Evolutionary conservation across 345 rosid species (phyloP).

Genomic region (Melaleuca quinquenervia): DNA sequence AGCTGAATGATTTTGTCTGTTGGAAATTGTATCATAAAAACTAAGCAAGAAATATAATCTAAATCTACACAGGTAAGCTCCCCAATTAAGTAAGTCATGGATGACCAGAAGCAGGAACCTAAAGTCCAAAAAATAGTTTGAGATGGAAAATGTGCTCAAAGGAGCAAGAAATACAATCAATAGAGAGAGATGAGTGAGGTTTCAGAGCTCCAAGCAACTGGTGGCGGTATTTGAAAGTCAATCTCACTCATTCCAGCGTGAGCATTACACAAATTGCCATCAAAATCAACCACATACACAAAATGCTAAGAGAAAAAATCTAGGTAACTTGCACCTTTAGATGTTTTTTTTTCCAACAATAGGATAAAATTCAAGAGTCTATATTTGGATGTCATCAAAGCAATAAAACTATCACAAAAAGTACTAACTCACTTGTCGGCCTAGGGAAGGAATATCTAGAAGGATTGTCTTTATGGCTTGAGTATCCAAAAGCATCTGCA

Average conservation of each 20-base stretch:
- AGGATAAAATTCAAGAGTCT: neutral
- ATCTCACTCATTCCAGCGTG: neutral
- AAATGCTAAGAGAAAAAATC: neutral
- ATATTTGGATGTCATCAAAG: neutral
- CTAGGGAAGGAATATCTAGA: constrained; percentile 89
- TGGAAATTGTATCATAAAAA: neutral
- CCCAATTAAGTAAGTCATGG: neutral
- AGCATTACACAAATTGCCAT: neutral
- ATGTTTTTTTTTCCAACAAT: neutral
- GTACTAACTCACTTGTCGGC: constrained; percentile 59
- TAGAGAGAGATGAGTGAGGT: neutral
- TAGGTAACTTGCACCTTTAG: neutral
- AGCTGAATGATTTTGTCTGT: neutral
- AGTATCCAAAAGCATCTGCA: constrained; percentile 94
- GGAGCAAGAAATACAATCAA: neutral
- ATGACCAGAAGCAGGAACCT: neutral
- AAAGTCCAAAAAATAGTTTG: neutral
- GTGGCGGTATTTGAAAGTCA: neutral
- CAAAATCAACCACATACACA: neutral
- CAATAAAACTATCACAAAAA: neutral
- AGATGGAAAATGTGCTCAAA: neutral
- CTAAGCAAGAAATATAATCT: neutral
- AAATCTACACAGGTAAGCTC: neutral
- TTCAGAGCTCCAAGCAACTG: neutral
- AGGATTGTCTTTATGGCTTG: constrained; percentile 98